A percentile compares a stretch with the other conserved stretches of the same genome.
Evolutionary conservation across 805 yeast genomes (phyloP).

Genomic region (Pichia manshurica): DNA sequence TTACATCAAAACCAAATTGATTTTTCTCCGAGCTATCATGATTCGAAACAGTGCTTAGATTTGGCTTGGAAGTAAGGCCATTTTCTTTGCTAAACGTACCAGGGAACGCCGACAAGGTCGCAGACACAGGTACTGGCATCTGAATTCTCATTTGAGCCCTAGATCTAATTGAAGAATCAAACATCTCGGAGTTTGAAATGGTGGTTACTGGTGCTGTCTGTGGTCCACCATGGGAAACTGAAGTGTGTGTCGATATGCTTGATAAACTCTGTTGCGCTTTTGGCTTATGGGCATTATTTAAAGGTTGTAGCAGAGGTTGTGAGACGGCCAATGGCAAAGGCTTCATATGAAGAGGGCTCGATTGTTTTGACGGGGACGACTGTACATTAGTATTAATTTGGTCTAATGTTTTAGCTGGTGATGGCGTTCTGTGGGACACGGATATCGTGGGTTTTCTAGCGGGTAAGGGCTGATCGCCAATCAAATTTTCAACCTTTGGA

Average conservation of each 20-base stretch:
- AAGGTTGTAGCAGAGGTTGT: slow-evolving; percentile 49
- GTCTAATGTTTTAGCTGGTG: slow-evolving; percentile 37
- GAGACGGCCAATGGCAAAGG: slow-evolving; percentile 38
- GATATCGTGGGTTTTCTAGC: slow-evolving; percentile 33
- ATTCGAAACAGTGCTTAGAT: neutral
- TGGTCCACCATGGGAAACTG: slow-evolving; percentile 21
- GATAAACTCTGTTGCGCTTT: neutral
- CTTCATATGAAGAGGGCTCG: slow-evolving; percentile 40
- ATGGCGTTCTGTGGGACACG: slow-evolving; percentile 38
- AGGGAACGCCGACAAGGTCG: neutral
- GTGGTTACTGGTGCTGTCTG: slow-evolving; percentile 26
- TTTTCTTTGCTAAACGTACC: neutral
- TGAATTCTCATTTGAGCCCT: slow-evolving; percentile 59
- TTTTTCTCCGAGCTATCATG: slow-evolving; percentile 20
- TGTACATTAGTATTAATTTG: slow-evolving; percentile 13
- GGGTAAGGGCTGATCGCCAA: slow-evolving; percentile 17
- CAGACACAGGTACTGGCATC: slow-evolving; percentile 65
- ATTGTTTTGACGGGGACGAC: slow-evolving; percentile 29
- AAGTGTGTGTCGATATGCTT: slow-evolving; percentile 1
- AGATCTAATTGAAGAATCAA: slow-evolving; percentile 33
- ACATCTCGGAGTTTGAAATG: slow-evolving; percentile 13
- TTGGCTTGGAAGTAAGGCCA: slow-evolving; percentile 14
- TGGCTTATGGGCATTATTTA: slow-evolving; percentile 32
- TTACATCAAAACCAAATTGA: slow-evolving; percentile 47
- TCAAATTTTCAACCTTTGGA: slow-evolving; percentile 4